A percentile compares a stretch with the other conserved stretches of the same genome.
These are phyloP conservation scores for Dryadomyces quercus-mongolicae DNA, from an alignment of 2,329 filamentous ascomycete genomes.

Conservation along the genomic window DNA sequence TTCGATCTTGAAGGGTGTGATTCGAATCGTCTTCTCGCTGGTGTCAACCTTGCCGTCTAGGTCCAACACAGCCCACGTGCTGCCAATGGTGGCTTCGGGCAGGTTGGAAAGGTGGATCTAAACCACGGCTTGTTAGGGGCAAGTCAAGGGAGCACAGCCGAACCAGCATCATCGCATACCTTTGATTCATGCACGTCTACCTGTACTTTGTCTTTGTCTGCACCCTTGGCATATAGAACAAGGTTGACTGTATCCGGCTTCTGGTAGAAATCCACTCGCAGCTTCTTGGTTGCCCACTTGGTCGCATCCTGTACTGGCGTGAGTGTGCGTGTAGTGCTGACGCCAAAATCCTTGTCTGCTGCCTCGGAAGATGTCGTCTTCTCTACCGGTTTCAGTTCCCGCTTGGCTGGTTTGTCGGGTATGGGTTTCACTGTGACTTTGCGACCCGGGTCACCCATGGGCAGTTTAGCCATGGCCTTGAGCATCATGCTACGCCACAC, in stretches of 20 bases:
- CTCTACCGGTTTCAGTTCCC: too few species aligned
- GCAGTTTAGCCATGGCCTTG: conserved; percentile 28
- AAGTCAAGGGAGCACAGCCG: not conserved
- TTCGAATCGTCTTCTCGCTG: conserved; percentile 13
- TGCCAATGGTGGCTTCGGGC: conserved; percentile 12
- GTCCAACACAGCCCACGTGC: conserved; percentile 12
- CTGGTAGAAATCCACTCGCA: conserved; percentile 30
- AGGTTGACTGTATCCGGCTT: conserved; percentile 22
- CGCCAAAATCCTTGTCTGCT: not conserved
- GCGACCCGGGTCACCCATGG: conserved; percentile 30
- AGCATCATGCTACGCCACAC: conserved; percentile 36
- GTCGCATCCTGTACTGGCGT: not conserved
- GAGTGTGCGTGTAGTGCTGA: not conserved
- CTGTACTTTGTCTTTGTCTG: conserved; percentile 14
- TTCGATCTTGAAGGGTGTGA: conserved; percentile 22
- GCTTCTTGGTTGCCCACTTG: conserved; percentile 16
- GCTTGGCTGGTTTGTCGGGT: conserved; percentile 13
- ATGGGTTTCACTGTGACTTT: conserved; percentile 29
- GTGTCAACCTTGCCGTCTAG: conserved; percentile 16
- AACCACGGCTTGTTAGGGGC: not conserved
- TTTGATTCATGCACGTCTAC: conserved; percentile 4
- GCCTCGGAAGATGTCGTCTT: not conserved
- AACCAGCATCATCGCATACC: conserved; percentile 6
- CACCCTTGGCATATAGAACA: conserved; percentile 27
- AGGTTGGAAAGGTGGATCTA: conserved; percentile 4